phyloP scores from a whole-genome alignment of 2,329 filamentous ascomycete genomes.

The Aplosporella prunicola region DNA sequence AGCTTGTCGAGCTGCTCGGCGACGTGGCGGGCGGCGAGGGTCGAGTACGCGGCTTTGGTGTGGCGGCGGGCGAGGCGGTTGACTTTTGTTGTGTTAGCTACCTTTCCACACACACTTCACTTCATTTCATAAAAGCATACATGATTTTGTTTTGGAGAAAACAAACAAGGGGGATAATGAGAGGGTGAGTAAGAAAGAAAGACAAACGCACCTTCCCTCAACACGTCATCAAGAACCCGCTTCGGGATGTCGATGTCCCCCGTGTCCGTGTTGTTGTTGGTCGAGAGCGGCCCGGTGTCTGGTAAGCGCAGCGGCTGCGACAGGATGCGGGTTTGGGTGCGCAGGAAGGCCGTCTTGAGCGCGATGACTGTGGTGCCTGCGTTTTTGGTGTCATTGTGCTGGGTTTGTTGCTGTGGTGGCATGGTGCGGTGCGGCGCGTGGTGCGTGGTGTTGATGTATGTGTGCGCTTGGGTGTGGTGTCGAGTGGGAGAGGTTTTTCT shows the following conservation, averaged over 20 bases:
- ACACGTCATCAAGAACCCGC: constrained; percentile 40
- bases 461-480: no score
- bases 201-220: constrained; percentile 38
- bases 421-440: no score
- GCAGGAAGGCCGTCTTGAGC: constrained; percentile 56
- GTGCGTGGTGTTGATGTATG: no score
- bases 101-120: no score
- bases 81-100: no score
- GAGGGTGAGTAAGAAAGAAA: not conserved
- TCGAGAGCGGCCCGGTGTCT: constrained; percentile 48
- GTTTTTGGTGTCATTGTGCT: no score
- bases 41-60: constrained; percentile 54
- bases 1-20: constrained; percentile 62
- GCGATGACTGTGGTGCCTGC: constrained; percentile 40
- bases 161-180: constrained; percentile 1
- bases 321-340: constrained; percentile 52
- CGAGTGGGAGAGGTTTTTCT: no score
- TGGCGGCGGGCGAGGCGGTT: constrained; percentile 58
- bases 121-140: not conserved
- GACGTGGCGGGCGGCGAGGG: constrained; percentile 60
- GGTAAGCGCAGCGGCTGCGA: constrained; percentile 50
- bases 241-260: constrained; percentile 34
- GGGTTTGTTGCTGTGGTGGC: no score
- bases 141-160: not conserved
- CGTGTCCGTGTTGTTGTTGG: constrained; percentile 37